phyloP scores from a whole-genome alignment of 768 basidiomycete genomes.

The Stropharia rugosoannulata region DNA sequence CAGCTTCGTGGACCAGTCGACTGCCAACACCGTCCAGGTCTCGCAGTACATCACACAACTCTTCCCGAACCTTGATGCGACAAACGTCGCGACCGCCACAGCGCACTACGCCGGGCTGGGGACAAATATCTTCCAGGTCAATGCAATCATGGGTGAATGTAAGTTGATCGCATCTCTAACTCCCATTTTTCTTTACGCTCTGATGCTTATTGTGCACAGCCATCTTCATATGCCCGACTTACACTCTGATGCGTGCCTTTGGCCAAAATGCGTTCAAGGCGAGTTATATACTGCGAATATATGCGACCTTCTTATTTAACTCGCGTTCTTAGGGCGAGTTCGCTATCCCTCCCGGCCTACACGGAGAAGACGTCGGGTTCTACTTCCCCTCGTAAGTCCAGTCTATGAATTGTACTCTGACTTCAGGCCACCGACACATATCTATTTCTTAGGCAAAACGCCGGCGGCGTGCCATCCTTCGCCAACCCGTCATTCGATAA shows the following conservation, averaged over 20 bases:
- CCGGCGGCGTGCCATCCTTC: constrained; percentile 22
- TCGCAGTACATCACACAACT: constrained; percentile 33
- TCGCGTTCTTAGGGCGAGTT: constrained; percentile 34
- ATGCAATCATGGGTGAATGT: constrained; percentile 42
- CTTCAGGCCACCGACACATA: background rate
- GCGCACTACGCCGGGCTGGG: constrained; percentile 31
- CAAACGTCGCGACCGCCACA: constrained; percentile 25
- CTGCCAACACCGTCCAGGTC: constrained; percentile 24
- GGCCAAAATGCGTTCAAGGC: constrained; percentile 32
- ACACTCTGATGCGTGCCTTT: constrained; percentile 36
- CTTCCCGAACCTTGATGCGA: constrained; percentile 37
- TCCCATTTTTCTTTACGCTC: background rate
- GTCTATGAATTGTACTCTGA: background rate
- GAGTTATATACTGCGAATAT: background rate
- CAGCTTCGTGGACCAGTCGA: constrained; percentile 34
- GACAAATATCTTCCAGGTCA: constrained; percentile 32
- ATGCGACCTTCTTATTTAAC: background rate
- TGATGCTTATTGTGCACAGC: constrained; percentile 20
- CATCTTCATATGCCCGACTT: constrained; percentile 47
- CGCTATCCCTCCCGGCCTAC: constrained; percentile 42
- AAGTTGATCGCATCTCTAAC: constrained; percentile 2
- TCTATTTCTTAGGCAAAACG: background rate
- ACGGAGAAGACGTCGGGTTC: constrained; percentile 36
- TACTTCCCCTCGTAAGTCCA: constrained; percentile 41
- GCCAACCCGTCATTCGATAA: constrained; percentile 34